A percentile compares a stretch with the other conserved stretches of the same genome.
phyloP scores from a whole-genome alignment of 2,329 filamentous ascomycete species.

The Aspergillus brasiliensis region DNA sequence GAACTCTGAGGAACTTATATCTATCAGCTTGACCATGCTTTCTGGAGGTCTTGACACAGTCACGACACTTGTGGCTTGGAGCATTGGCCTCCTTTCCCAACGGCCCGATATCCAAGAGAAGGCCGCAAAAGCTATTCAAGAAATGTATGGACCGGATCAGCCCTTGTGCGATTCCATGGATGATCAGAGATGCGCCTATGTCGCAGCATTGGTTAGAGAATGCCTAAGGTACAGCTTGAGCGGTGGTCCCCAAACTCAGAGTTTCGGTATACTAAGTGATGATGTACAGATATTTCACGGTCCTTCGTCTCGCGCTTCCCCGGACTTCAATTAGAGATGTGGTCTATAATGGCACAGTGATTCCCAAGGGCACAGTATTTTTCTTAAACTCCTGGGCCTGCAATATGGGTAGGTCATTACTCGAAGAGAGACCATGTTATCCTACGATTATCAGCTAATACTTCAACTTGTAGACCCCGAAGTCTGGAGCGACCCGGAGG shows the following conservation, averaged over 20 bases:
- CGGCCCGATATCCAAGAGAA: slow-evolving; percentile 65
- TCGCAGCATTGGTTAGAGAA: slow-evolving; percentile 65
- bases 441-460: background rate
- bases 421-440: background rate
- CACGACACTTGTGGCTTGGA: slow-evolving; percentile 67
- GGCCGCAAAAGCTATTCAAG: slow-evolving; percentile 58
- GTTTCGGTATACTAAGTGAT: background rate
- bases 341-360: slow-evolving; percentile 57
- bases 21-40: slow-evolving; percentile 69
- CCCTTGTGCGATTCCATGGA: slow-evolving; percentile 63
- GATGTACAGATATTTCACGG: slow-evolving; percentile 57
- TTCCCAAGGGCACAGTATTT: slow-evolving; percentile 64
- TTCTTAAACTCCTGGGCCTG: slow-evolving; percentile 70
- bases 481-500: slow-evolving; percentile 61
- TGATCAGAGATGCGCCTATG: slow-evolving; percentile 65
- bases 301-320: slow-evolving; percentile 64
- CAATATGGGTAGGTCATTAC: slow-evolving; percentile 60
- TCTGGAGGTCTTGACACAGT: slow-evolving; percentile 68
- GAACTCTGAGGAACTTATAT: slow-evolving; percentile 64
- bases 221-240: slow-evolving; percentile 52
- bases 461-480: slow-evolving; percentile 46
- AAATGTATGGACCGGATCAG: slow-evolving; percentile 54
- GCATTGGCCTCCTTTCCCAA: slow-evolving; percentile 61
- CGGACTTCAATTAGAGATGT: slow-evolving; percentile 64
- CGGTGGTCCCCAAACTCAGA: no score